Conservation (phyloP, 108 stramenopile species). For the Cyclotella sp. region DNA sequence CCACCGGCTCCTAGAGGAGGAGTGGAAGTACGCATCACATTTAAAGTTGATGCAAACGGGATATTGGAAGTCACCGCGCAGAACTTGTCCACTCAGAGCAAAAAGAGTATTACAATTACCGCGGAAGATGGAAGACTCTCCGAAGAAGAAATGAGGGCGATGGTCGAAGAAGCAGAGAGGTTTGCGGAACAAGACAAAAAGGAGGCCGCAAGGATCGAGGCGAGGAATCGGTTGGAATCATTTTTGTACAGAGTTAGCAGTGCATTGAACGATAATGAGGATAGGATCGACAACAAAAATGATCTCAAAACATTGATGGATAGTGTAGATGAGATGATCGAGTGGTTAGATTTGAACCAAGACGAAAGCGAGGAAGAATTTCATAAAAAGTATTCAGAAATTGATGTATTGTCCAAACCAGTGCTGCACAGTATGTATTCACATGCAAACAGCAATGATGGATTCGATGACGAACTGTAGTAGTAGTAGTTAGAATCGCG, state of each 20-base stretch:
- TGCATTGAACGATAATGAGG: conserved; percentile 88
- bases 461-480: conserved; percentile 80
- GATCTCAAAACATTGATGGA: conserved; percentile 88
- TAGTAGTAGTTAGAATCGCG: too few relatives aligned
- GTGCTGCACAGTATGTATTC: conserved; percentile 86
- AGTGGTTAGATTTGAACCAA: conserved; percentile 95
- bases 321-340: conserved; percentile 88
- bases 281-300: conserved; percentile 73
- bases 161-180: conserved; percentile 94
- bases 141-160: conserved; percentile 95
- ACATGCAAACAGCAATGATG: conserved; percentile 53
- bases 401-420: conserved; percentile 91
- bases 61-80: conserved; percentile 94
- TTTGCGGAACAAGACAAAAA: conserved; percentile 90
- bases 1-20: conserved; percentile 95
- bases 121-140: conserved; percentile 95
- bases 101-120: conserved; percentile 96
- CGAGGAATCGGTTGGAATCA: conserved; percentile 92
- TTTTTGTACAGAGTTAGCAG: conserved; percentile 93
- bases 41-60: conserved; percentile 97
- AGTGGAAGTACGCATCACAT: conserved; percentile 96
- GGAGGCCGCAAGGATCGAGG: conserved; percentile 87
- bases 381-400: conserved; percentile 85
- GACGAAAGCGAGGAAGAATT: conserved; percentile 92
- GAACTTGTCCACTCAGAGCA: conserved; percentile 94